phyloP scores from a whole-genome alignment of 1,139 yeast genomes.

The Suhomyces ambrosiae region DNA sequence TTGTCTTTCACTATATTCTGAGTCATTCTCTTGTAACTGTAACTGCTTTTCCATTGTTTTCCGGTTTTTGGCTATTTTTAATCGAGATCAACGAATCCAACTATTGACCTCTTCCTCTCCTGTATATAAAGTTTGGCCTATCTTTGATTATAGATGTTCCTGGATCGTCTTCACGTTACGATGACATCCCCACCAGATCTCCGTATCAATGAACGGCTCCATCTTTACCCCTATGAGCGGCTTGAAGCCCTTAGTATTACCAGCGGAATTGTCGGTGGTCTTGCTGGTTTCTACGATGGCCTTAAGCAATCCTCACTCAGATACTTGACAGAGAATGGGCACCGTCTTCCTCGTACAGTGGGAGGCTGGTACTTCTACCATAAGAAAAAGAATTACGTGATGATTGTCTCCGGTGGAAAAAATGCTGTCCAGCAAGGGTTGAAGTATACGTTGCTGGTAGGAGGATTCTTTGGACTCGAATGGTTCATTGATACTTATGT shows the following conservation, averaged over 20 bases:
- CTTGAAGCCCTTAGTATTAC: conserved; percentile 34
- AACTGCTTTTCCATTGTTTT: no score
- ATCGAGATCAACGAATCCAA: no score
- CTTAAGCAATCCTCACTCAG: conserved; percentile 57
- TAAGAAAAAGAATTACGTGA: conserved; percentile 78
- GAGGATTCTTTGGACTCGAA: conserved; percentile 61
- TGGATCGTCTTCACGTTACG: background rate
- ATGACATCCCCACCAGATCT: conserved; percentile 6
- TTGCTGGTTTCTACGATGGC: conserved; percentile 67
- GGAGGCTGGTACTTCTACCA: conserved; percentile 93
- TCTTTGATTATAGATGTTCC: background rate
- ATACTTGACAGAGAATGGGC: conserved; percentile 80
- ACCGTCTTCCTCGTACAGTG: conserved; percentile 72
- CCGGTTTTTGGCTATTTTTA: no score
- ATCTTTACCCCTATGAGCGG: conserved; percentile 41
- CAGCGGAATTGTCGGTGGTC: conserved; percentile 57
- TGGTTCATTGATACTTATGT: conserved; percentile 53
- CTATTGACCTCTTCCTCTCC: no score
- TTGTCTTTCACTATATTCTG: no score
- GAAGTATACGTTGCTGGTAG: conserved; percentile 51
- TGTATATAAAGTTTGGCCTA: no score
- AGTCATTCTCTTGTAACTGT: no score
- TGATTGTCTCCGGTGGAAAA: conserved; percentile 56
- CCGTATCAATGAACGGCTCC: conserved; percentile 41
- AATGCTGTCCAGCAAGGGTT: conserved; percentile 45